These are phyloP conservation scores for Candida tetrigidarum DNA, from an alignment of 1,139 yeast genomes.

Conservation along the genomic window DNA sequence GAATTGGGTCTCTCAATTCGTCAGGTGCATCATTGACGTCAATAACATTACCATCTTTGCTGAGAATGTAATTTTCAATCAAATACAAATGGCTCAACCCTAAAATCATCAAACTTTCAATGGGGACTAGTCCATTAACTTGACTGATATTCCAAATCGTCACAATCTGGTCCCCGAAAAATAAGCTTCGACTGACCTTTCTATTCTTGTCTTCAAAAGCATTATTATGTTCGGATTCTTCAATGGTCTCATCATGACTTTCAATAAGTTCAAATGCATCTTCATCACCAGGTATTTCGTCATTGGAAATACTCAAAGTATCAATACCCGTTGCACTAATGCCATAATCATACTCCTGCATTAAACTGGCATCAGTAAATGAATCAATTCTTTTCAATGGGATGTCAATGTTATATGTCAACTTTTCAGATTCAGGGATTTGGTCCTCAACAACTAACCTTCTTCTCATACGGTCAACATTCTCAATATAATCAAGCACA, in stretches of 20 bases:
- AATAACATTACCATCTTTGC: conserved; percentile 61
- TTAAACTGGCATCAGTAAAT: conserved; percentile 8
- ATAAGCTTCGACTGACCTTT: conserved; percentile 69
- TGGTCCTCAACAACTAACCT: conserved; percentile 58
- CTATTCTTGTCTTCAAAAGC: conserved; percentile 71
- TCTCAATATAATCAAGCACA: conserved; percentile 68
- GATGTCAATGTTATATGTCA: conserved; percentile 43
- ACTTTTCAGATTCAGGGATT: conserved; percentile 45
- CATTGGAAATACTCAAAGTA: conserved; percentile 29
- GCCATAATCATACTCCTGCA: conserved; percentile 22
- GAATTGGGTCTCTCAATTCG: conserved; percentile 64
- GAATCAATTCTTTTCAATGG: conserved; percentile 35
- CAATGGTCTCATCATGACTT: conserved; percentile 5
- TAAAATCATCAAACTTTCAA: conserved; percentile 72
- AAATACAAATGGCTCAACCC: conserved; percentile 68
- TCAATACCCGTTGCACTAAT: conserved; percentile 27
- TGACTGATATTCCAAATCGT: conserved; percentile 78
- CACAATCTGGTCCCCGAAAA: conserved; percentile 69
- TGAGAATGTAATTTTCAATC: conserved; percentile 69
- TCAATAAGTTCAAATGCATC: conserved; percentile 44
- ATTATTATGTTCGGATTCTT: conserved; percentile 23
- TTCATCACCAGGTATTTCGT: conserved; percentile 17
- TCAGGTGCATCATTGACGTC: conserved; percentile 70
- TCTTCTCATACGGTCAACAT: conserved; percentile 65
- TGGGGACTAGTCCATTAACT: conserved; percentile 71